Conservation (phyloP, 2,329 filamentous ascomycete genomes). For the Talaromyces sp. region DNA sequence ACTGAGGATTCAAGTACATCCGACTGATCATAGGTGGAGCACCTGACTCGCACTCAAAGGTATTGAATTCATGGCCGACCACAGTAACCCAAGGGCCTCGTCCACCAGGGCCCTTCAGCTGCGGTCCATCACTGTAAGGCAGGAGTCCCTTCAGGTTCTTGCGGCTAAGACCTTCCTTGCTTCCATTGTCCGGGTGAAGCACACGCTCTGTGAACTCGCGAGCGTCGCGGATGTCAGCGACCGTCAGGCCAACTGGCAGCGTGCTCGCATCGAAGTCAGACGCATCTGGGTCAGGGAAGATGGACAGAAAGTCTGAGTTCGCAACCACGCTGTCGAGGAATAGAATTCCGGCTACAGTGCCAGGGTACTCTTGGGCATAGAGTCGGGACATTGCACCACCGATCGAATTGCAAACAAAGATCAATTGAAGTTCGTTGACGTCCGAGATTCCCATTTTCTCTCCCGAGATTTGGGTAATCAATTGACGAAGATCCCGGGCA, state of each 20-base stretch:
- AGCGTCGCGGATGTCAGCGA: neutral
- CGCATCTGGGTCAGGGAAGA: constrained; percentile 60
- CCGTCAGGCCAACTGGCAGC: neutral
- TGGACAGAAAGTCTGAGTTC: constrained; percentile 57
- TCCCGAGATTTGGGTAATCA: constrained; percentile 45
- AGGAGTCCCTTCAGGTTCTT: constrained; percentile 48
- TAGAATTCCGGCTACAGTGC: constrained; percentile 50
- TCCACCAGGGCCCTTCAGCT: constrained; percentile 41
- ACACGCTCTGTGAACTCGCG: neutral
- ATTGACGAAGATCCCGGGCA: constrained; percentile 49
- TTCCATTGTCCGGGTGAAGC: constrained; percentile 41
- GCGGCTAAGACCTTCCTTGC: constrained; percentile 54
- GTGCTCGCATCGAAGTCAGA: constrained; percentile 17
- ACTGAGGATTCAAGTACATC: constrained; percentile 54
- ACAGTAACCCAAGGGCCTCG: constrained; percentile 50
- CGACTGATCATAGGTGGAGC: constrained; percentile 42
- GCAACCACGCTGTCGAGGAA: constrained; percentile 63
- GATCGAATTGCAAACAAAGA: constrained; percentile 58
- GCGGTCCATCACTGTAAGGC: constrained; percentile 48
- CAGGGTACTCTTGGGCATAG: constrained; percentile 53
- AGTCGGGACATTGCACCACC: constrained; percentile 57
- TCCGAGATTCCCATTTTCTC: constrained; percentile 29
- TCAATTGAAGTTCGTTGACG: constrained; percentile 33
- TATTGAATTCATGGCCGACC: constrained; percentile 57
- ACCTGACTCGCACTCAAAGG: constrained; percentile 54